Evolutionary conservation across 2,329 filamentous ascomycete genomes (phyloP).

Genomic region (Calonectria henricotiae): DNA sequence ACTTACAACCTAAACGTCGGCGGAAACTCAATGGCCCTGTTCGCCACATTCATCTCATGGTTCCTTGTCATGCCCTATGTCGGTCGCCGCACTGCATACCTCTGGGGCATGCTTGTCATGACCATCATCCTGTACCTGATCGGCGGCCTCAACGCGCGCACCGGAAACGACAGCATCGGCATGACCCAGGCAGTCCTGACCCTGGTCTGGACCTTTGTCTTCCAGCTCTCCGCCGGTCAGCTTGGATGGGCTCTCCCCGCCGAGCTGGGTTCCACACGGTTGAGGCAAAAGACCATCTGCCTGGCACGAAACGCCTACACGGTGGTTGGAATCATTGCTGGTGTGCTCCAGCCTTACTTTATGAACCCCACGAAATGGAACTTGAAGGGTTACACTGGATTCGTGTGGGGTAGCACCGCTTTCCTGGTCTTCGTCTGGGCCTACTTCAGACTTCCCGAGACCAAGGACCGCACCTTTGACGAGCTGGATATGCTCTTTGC

Average conservation of each 20-base stretch:
- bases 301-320: conserved; percentile 53
- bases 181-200: conserved; percentile 59
- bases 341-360: conserved; percentile 56
- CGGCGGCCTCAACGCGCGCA: conserved; percentile 60
- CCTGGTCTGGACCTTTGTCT: conserved; percentile 56
- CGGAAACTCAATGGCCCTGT: conserved; percentile 60
- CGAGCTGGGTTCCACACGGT: conserved; percentile 54
- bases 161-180: conserved; percentile 46
- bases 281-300: conserved; percentile 56
- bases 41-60: conserved; percentile 66
- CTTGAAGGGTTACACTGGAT: conserved; percentile 61
- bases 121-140: conserved; percentile 59
- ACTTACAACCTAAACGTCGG: conserved; percentile 60
- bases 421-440: conserved; percentile 56
- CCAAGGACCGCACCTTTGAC: conserved; percentile 46
- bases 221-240: conserved; percentile 60
- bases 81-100: conserved; percentile 64
- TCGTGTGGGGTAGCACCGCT: conserved; percentile 52
- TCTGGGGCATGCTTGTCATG: conserved; percentile 64
- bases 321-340: conserved; percentile 45
- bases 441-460: conserved; percentile 68
- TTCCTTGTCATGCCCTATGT: conserved; percentile 59
- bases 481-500: conserved; percentile 65
- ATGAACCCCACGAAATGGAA: conserved; percentile 61
- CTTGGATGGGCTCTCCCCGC: conserved; percentile 57